Percentiles rank a stretch among this genome's conserved stretches.
Evolutionary conservation across 1,284 basidiomycete genomes (phyloP).

Genomic region (Entoloma clypeatum): DNA sequence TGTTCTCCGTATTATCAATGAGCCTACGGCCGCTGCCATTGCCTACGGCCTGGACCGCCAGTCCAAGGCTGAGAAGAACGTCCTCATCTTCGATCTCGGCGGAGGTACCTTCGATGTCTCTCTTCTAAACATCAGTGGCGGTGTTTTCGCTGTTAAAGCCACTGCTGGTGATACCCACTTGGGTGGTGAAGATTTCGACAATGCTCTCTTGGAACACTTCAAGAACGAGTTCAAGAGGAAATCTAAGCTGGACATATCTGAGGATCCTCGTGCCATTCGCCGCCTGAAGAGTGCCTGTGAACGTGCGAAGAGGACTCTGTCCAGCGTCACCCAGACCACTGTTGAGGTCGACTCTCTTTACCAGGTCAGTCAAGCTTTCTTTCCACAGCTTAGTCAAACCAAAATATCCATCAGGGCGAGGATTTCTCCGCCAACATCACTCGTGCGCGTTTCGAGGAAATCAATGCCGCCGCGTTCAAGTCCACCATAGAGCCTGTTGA

Average conservation of each 20-base stretch:
- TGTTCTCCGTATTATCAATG: conserved; percentile 97
- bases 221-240: conserved; percentile 99
- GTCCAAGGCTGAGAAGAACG: conserved; percentile 92
- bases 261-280: conserved; percentile 92
- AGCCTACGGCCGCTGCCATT: conserved; percentile 93
- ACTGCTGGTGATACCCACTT: conserved; percentile 99
- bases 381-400: conserved; percentile 5
- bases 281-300: conserved; percentile 97
- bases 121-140: conserved; percentile 92
- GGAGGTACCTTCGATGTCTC: conserved; percentile 99
- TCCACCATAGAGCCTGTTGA: conserved; percentile 98
- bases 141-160: conserved; percentile 96
- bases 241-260: conserved; percentile 95
- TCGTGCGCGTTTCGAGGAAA: conserved; percentile 99
- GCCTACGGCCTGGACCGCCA: conserved; percentile 91
- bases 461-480: conserved; percentile 93
- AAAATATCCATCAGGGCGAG: conserved; percentile 53
- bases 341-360: conserved; percentile 99
- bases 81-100: conserved; percentile 99
- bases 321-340: conserved; percentile 96
- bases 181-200: conserved; percentile 98
- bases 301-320: conserved; percentile 98
- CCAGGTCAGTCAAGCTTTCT: conserved; percentile 54
- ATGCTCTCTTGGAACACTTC: conserved; percentile 96
- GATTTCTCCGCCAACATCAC: conserved; percentile 97